Conservation (phyloP, 2,329 filamentous ascomycete genomes). For the Cladosporium colombiae region DNA sequence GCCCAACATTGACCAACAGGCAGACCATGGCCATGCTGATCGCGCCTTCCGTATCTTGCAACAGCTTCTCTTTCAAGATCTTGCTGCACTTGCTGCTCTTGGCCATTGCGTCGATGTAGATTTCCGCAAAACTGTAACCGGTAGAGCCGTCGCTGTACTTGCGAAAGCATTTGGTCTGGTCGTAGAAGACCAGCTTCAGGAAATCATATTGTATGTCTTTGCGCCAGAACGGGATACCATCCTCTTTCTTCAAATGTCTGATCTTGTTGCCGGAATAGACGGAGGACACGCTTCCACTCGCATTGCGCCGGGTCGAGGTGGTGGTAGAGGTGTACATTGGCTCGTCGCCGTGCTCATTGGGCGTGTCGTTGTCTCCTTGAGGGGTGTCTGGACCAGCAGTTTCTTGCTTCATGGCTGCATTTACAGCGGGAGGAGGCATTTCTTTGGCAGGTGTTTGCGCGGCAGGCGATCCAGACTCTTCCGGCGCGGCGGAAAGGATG, state of each 20-base stretch:
- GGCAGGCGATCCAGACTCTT: conserved; percentile 12
- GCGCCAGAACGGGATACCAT: conserved; percentile 83
- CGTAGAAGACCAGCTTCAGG: conserved; percentile 75
- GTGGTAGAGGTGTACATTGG: conserved; percentile 50
- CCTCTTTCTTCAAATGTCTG: conserved; percentile 82
- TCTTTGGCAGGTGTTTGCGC: conserved; percentile 11
- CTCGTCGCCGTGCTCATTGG: conserved; percentile 13
- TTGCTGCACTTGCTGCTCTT: conserved; percentile 99
- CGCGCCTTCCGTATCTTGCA: conserved; percentile 86
- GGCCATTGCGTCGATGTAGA: conserved; percentile 98
- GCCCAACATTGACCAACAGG: conserved; percentile 90
- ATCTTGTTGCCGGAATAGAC: conserved; percentile 76
- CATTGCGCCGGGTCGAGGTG: conserved; percentile 59
- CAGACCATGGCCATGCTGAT: conserved; percentile 99
- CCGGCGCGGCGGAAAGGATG: conserved; percentile 33
- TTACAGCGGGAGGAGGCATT: conserved; percentile 7
- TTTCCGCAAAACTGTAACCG: conserved; percentile 78
- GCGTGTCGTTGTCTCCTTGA: conserved; percentile 10
- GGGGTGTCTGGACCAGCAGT: conserved; percentile 11
- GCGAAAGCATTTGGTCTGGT: conserved; percentile 77
- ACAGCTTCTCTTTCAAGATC: conserved; percentile 92
- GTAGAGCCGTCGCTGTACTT: conserved; percentile 83
- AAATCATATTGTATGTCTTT: conserved; percentile 90
- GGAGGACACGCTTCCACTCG: conserved; percentile 65
- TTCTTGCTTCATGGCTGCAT: conserved; percentile 12